Evolutionary conservation across 2,329 filamentous ascomycete genomes (phyloP).

Genomic region (Colletotrichum sp.): DNA sequence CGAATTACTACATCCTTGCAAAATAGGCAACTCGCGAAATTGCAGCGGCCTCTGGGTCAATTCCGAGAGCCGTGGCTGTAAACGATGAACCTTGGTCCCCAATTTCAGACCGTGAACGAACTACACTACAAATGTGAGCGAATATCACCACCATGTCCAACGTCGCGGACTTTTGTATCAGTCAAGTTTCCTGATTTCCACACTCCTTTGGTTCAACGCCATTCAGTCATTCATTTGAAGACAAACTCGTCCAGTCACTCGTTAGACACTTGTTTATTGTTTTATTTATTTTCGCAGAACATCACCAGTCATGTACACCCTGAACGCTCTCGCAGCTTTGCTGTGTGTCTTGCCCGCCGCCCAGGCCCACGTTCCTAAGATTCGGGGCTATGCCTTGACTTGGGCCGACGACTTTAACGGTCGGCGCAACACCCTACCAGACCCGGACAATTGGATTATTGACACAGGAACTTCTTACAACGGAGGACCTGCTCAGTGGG

Average conservation of each 20-base stretch:
- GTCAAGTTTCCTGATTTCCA: neutral
- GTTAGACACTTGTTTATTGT: neutral
- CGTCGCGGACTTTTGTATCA: neutral
- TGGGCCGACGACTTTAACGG: neutral
- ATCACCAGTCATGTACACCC: rapidly evolving
- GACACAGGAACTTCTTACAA: conserved; percentile 49
- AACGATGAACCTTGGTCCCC: neutral
- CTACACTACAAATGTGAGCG: neutral
- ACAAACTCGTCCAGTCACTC: neutral
- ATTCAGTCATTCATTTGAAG: neutral
- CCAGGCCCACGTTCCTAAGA: neutral
- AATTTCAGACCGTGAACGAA: neutral
- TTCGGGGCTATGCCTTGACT: neutral
- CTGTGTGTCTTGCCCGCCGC: neutral
- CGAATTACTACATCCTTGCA: neutral
- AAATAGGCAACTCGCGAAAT: neutral
- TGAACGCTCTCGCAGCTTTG: neutral
- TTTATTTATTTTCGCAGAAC: neutral
- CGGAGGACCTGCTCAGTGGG: conserved; percentile 48
- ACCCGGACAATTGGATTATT: conserved; percentile 44
- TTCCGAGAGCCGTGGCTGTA: neutral
- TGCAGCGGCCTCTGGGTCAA: neutral
- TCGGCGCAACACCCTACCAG: conserved; percentile 27
- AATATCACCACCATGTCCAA: neutral
- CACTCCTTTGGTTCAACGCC: neutral